Conservation (phyloP, 208 protist species). For the Acanthamoeba triangularis region DNA sequence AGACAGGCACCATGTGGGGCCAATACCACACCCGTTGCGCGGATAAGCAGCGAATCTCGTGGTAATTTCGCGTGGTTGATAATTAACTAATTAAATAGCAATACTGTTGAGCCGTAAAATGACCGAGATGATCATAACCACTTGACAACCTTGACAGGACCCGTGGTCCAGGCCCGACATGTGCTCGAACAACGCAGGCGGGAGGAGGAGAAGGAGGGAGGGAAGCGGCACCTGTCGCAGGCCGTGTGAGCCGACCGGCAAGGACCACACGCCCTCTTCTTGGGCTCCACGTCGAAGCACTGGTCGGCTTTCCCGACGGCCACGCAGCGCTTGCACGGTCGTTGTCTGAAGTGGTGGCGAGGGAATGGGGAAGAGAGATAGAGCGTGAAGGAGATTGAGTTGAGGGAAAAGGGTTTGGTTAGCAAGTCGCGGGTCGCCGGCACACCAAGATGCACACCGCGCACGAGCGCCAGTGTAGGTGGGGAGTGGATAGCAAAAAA, state of each 20-base stretch:
- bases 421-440: background rate
- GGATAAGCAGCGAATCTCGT: background rate
- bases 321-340: slow-evolving; percentile 69
- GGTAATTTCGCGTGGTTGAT: background rate
- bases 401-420: background rate
- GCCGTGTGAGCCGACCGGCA: slow-evolving; percentile 31
- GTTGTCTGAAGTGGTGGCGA: background rate
- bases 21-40: background rate
- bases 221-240: slow-evolving; percentile 1
- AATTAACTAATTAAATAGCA: background rate
- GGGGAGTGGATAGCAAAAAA: background rate
- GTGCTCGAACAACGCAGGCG: too few species aligned
- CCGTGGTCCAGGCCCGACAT: background rate
- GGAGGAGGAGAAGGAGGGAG: background rate
- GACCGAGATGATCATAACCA: background rate
- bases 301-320: slow-evolving; percentile 33
- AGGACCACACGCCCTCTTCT: slow-evolving; percentile 54
- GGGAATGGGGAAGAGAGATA: slow-evolving; percentile 16
- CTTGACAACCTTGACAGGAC: background rate
- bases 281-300: slow-evolving; percentile 71
- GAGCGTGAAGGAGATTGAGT: slow-evolving; percentile 8
- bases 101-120: background rate
- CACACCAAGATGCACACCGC: too few species aligned
- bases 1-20: background rate
- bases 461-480: too few species aligned